Conservation (phyloP, 1,284 basidiomycete genomes). For the Boletus smithii region DNA sequence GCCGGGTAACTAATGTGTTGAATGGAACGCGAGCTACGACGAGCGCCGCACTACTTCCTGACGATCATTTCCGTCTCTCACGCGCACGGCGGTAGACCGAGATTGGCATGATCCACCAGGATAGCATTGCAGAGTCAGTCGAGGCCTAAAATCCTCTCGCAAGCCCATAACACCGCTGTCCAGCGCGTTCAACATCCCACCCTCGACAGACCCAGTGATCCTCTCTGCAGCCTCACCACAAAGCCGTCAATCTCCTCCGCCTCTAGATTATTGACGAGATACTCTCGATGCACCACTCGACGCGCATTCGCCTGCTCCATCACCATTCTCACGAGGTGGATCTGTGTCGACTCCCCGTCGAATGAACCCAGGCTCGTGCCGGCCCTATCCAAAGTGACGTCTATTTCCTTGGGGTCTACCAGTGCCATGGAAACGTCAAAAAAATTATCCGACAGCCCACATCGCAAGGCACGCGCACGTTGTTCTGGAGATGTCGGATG, state of each 20-base stretch:
- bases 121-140: too few species aligned
- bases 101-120: too few species aligned
- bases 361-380: constrained; percentile 3
- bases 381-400: constrained; percentile 23
- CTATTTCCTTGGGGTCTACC: constrained; percentile 43
- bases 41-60: too few species aligned
- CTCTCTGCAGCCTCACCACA: constrained; percentile 45
- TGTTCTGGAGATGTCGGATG: constrained; percentile 55
- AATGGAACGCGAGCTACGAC: too few species aligned
- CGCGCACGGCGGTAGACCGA: neutral
- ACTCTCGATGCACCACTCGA: constrained; percentile 50
- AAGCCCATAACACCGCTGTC: neutral
- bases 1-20: too few species aligned
- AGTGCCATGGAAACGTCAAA: constrained; percentile 47
- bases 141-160: neutral
- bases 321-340: constrained; percentile 41
- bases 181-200: neutral
- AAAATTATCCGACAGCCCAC: constrained; percentile 32
- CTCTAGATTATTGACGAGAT: constrained; percentile 52
- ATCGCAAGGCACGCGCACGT: constrained; percentile 29
- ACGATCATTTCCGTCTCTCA: neutral
- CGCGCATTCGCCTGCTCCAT: constrained; percentile 53
- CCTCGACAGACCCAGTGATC: constrained; percentile 43
- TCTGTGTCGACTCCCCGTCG: constrained; percentile 24
- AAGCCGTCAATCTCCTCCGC: constrained; percentile 47